Base-by-base conservation (phyloP, 805 yeast species). In the Ogataea polymorpha region DNA sequence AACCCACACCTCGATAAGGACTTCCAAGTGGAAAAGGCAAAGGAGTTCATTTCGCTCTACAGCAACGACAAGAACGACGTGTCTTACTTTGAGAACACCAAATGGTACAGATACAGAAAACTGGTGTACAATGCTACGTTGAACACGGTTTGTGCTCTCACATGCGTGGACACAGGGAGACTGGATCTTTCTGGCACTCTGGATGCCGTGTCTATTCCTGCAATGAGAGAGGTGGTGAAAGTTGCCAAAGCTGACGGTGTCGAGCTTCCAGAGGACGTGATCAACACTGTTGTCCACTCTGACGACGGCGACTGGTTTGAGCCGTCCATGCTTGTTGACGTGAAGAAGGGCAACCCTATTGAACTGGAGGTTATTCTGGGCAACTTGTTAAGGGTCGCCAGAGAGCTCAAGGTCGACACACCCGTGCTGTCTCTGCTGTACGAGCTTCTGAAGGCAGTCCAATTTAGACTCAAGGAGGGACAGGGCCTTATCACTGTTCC, bases 301-400 rank as follows among this genome's bases (percentile, higher is more conserved):
- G 85, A 81, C 51, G 82, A 71, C 40, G 76, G 75, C 11, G 67
- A 65, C 18, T 74, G 71, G 61, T 83, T 75, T 58, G 70, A 71
- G 39, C 90, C 89, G 2, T 81, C 88, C 6, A 83, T 83, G 91
- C 63, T 74, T 47, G 82, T 81, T 5, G 91, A 83, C 55, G 45
- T 41, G 13, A 64, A 74, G 38, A 79, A 82, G 50, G 78, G 80
- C 18, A 80, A 83, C 54, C 79, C 79, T 35, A 74, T 85, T 49
- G 95, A 86, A 59, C 61, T 80, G 21, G 89, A 85, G 53, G 82
- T 76, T 16, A 81, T 86, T 45, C 63, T 84, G 37, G 90, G 91
- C 4, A 85, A 81, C 53, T 69, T 83, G 0, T 53, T 83, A 37
- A 59, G 59, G 13, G 67, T 74, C 29, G 85, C 82, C 8, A 61